These are phyloP conservation scores for Triticum timopheevii DNA, from an alignment of 176 grass and related monocot species.

Conservation along the genomic window DNA sequence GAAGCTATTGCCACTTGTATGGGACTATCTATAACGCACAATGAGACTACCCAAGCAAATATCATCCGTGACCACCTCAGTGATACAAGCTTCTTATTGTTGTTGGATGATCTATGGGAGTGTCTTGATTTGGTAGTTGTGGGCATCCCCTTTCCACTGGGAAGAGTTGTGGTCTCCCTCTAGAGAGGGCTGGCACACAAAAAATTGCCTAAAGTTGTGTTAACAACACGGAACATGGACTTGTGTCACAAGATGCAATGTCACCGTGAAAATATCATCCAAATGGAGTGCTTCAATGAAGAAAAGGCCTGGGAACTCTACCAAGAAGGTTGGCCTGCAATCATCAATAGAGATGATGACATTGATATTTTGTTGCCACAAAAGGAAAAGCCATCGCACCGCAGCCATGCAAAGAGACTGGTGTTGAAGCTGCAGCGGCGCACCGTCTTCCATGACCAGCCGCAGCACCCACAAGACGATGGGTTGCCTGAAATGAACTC, in stretches of 20 bases:
- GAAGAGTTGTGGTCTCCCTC: neutral
- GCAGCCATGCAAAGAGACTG: no score
- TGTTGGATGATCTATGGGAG: neutral
- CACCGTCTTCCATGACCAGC: no score
- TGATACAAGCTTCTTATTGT: neutral
- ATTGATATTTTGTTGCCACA: no score
- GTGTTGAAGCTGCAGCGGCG: no score
- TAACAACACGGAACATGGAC: neutral
- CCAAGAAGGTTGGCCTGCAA: no score
- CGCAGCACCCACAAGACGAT: no score
- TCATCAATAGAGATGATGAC: no score
- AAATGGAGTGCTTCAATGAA: neutral
- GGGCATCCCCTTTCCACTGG: neutral
- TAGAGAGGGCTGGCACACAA: fast-evolving
- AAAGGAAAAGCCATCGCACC: no score
- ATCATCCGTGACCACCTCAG: neutral
- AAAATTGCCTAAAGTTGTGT: neutral
- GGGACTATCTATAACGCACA: neutral
- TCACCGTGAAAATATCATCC: neutral
- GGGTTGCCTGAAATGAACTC: no score
- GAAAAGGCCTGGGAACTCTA: neutral
- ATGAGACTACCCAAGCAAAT: neutral
- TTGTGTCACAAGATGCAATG: neutral
- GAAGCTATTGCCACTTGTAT: neutral
- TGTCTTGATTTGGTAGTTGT: neutral